Evolutionary conservation across 106 monocot species (phyloP), one percentile per base, ranked within the genome.

Genomic region (Dendrobium catenatum): DNA sequence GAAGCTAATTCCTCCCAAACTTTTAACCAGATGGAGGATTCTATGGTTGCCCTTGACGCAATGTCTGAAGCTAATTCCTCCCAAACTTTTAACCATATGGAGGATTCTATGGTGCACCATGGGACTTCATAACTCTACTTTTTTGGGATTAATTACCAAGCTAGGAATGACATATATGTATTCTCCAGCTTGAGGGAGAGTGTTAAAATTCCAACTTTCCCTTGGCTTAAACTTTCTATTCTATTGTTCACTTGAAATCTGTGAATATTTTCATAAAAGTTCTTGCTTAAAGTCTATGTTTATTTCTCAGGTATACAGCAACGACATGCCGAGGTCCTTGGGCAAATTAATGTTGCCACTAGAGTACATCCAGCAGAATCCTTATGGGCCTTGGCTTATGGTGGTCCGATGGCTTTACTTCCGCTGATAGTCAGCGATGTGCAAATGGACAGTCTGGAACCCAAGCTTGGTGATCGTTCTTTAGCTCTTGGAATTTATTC

Each of bases 401-500:
- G 98, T 77, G 98, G 98, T 41, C 93, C 95, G 43, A 88, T 99
- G 89, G 88, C 86, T 81, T 93, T 99, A 85, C 95, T 99, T 86
- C 98, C 98, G 72, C 44, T 99, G 44, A 80, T 88, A 80, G 86
- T 99, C 55, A 88, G 93, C 86, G 84, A 93, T 59, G 91, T 99
- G 80, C 82, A 90, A 86, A 86, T 68, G 22, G 91, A 95, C 79
- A 92, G 58, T 66, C 83, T 95, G 51, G 98, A 99, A 79, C 95
- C 98, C 73, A 47, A 73, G 31, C 76, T 87, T 84, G 86, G 88
- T 82, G 86, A 93, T 81, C 81, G 83, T 77, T 78, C 85, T 76
- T 49, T 83, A 68, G 84, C 86, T 82, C 83, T 91, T 83, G 82
- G 90, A 54, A 88, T 88, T 75, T 68, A 82, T 85, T 91, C 93